These are phyloP conservation scores for Quercus gilva DNA, from an alignment of 306 rosid genomes.

Conservation along the genomic window DNA sequence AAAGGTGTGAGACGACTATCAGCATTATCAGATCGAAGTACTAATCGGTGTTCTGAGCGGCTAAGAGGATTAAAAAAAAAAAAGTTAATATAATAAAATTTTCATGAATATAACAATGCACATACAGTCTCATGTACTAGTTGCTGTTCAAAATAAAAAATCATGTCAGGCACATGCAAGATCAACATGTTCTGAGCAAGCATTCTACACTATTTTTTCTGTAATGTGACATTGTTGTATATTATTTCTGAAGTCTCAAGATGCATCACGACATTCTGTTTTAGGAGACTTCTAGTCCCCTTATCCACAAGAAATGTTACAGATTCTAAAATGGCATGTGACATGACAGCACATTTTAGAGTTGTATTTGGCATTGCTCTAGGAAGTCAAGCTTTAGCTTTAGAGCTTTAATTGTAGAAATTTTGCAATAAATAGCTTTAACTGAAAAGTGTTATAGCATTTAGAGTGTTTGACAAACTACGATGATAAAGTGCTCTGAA, in stretches of 20 bases:
- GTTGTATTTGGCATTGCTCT: too few relatives aligned
- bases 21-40: constrained; percentile 93
- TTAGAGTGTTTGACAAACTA: too few relatives aligned
- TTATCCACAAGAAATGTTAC: not conserved
- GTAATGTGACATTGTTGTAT: not conserved
- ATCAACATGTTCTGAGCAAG: not conserved
- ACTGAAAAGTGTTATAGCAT: too few relatives aligned
- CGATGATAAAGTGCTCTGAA: too few relatives aligned
- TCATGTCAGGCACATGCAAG: not conserved
- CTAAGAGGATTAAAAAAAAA: constrained; percentile 39
- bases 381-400: too few relatives aligned
- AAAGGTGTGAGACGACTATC: constrained; percentile 95
- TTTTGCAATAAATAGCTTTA: too few relatives aligned
- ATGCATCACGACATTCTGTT: not conserved
- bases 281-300: not conserved
- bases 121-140: not conserved
- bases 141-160: not conserved
- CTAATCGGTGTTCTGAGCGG: constrained; percentile 97
- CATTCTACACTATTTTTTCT: not conserved
- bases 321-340: not conserved
- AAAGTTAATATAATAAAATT: not conserved
- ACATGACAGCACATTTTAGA: not conserved
- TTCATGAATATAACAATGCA: constrained; percentile 13
- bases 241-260: not conserved
- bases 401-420: too few relatives aligned